Evolutionary conservation across 441 rosid genomes (phyloP), one percentile per base, ranked within the genome.

Genomic region (Erysimum pusillum): DNA sequence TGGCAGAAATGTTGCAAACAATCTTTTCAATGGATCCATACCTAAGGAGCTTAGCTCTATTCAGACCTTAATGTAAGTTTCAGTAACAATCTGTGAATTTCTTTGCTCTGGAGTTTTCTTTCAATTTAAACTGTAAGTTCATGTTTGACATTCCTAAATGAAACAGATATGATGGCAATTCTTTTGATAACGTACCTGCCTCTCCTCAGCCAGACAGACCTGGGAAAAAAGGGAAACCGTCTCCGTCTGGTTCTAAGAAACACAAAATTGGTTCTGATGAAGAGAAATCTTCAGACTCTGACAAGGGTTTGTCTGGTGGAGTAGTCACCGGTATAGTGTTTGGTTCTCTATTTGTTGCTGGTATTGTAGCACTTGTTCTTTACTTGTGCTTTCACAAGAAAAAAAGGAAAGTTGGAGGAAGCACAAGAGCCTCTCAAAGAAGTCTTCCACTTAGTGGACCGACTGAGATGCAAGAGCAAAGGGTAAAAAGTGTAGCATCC

Each of bases 1-100:
- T 69, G 36, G 77, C 90, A 96, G 99, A 74, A 91, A 96, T 76
- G 97, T 96, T 22, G 98, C 99, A 28, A 87, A 91, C 78, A 96
- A 96, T 76, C 77, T 85, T 64, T 96, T 96, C 76, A 89, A 72
- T 76, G 99, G 99, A 65, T 91, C 94, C 93, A 89, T 96, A 80
- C 97, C 98, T 45, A 80, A 11, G 74, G 97, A 92, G 79, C 85
- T 96, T 79, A 81, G 45, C 76, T 89, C 91, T 53, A 71, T 92
- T 74, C 83, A 69, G 36, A 89, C 78, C 58, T 89, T 93, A 75
- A 86, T 88, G 99, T 93, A 85, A 87, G 93, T 48, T 75, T 22
- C 62, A 34, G 14, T 17, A 71, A 45, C 67, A 63, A 17, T 35
- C 14, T 76, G 68, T 52, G 59, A 51, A 36, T 67, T 39, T 63